phyloP scores from a whole-genome alignment of 352 stramenopile species.

The Plasmopara viticola region DNA sequence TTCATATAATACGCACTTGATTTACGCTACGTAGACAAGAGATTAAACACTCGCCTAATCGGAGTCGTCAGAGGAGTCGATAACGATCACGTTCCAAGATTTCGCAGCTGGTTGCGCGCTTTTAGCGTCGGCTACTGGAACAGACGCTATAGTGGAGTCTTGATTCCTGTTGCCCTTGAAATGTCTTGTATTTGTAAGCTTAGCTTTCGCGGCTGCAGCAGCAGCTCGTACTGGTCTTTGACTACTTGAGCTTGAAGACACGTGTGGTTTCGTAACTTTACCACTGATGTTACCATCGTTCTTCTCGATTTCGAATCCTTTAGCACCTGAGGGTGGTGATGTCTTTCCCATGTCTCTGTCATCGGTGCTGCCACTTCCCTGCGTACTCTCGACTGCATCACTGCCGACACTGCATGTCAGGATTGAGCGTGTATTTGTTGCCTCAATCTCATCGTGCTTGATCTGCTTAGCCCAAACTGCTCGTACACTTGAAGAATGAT shows the following conservation, averaged over 20 bases:
- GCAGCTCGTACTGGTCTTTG: conserved; percentile 4
- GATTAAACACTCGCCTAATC: not conserved
- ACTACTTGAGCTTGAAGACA: not conserved
- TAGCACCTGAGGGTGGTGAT: conserved; percentile 1
- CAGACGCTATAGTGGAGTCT: not conserved
- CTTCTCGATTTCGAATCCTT: not conserved
- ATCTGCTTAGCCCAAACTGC: conserved; percentile 5
- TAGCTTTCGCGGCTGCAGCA: conserved; percentile 9
- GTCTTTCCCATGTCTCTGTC: conserved; percentile 5
- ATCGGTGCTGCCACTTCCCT: not conserved
- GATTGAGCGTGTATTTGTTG: not conserved
- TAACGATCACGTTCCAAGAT: conserved; percentile 75
- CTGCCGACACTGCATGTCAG: not conserved
- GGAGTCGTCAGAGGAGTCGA: conserved; percentile 44
- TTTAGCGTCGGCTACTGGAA: conserved; percentile 8
- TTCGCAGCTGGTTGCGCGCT: conserved; percentile 24
- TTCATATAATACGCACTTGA: too few relatives aligned
- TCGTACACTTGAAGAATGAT: conserved; percentile 1
- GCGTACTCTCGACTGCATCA: conserved; percentile 4
- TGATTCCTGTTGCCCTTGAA: not conserved
- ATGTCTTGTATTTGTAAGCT: conserved; percentile 5
- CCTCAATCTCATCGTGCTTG: conserved; percentile 15
- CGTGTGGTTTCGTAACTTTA: not conserved
- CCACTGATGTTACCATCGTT: conserved; percentile 5
- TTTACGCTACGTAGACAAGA: not conserved